phyloP scores from a whole-genome alignment of 495 filamentous ascomycete genomes.

The Penicillium verhagenii region DNA sequence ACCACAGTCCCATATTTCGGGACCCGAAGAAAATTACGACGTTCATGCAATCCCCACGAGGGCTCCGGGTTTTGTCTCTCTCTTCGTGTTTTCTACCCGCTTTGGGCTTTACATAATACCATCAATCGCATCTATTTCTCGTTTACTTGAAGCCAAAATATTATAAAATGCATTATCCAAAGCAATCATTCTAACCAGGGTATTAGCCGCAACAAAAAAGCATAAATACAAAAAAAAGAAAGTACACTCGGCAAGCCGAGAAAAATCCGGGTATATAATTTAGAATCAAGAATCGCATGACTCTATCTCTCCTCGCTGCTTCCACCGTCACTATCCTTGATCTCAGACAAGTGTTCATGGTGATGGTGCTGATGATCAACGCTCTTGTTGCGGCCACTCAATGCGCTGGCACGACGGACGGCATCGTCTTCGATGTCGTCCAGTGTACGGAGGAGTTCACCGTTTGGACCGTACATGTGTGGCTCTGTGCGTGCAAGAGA shows the following conservation, averaged over 20 bases:
- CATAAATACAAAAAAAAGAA: no score
- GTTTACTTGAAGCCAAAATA: no score
- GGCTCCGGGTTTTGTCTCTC: no score
- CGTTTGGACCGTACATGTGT: slow-evolving; percentile 67
- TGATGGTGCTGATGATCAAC: slow-evolving; percentile 7
- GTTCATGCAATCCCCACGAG: no score
- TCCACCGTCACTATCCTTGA: slow-evolving; percentile 31
- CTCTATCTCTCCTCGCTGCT: slow-evolving; percentile 28
- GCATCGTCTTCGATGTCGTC: slow-evolving; percentile 39
- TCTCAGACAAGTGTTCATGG: slow-evolving; percentile 24
- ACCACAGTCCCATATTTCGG: no score
- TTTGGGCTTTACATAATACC: no score
- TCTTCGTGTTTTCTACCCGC: no score
- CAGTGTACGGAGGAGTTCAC: slow-evolving; percentile 53
- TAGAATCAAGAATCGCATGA: background rate
- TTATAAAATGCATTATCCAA: no score
- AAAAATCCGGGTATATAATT: background rate
- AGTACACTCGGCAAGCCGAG: background rate
- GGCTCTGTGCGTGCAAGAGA: slow-evolving; percentile 58
- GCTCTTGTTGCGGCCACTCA: slow-evolving; percentile 19
- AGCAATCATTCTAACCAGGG: no score
- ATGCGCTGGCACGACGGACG: slow-evolving; percentile 32
- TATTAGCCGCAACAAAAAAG: no score
- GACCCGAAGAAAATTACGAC: no score
- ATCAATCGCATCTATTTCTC: no score